These are phyloP conservation scores for Verticillium nonalfalfae DNA, from an alignment of 2,329 filamentous ascomycete species.

Conservation along the genomic window DNA sequence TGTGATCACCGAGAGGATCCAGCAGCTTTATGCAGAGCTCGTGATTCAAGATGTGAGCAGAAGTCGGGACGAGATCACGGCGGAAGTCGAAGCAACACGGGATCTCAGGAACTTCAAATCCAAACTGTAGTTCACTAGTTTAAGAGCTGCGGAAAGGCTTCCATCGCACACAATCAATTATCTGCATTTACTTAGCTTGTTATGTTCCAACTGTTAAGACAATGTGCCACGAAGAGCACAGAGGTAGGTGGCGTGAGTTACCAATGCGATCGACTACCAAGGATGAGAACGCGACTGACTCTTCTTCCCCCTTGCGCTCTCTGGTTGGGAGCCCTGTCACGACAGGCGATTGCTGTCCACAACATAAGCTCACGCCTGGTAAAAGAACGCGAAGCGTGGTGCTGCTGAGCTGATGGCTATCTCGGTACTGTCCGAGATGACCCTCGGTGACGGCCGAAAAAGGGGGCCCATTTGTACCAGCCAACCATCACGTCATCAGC, in stretches of 20 bases:
- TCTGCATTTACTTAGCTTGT: no score
- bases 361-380: background rate
- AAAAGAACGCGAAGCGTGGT: background rate
- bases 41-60: conserved; percentile 14
- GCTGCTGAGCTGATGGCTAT: background rate
- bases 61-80: conserved; percentile 13
- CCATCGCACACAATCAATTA: no score
- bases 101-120: conserved; percentile 12
- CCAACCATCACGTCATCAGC: background rate
- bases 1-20: conserved; percentile 14
- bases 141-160: no score
- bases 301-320: no score
- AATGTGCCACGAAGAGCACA: no score
- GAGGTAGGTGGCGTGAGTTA: no score
- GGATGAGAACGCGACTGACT: no score
- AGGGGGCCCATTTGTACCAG: background rate
- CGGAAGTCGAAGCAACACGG: conserved; percentile 16
- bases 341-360: background rate
- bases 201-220: no score
- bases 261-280: no score
- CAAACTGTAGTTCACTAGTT: background rate
- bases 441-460: background rate
- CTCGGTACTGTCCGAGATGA: background rate
- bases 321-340: no score
- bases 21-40: conserved; percentile 15